These are phyloP conservation scores for Prunus dulcis DNA, from an alignment of 306 rosid species.

Conservation along the genomic window DNA sequence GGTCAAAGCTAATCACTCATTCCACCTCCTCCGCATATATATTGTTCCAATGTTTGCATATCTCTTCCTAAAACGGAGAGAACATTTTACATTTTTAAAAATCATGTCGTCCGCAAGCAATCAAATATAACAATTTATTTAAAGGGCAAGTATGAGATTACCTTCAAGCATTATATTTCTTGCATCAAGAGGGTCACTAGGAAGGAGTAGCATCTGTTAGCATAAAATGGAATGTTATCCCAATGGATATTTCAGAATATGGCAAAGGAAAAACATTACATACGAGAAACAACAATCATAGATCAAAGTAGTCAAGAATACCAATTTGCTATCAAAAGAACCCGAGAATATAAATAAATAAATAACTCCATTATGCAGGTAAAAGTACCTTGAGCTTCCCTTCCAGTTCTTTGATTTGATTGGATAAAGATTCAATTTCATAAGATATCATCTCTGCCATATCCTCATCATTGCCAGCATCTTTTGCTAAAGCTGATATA, in stretches of 20 bases:
- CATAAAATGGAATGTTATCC: constrained; percentile 10
- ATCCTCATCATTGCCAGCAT: constrained; percentile 75
- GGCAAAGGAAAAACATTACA: constrained; percentile 12
- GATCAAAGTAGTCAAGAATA: background rate
- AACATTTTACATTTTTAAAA: background rate
- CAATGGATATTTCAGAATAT: constrained; percentile 23
- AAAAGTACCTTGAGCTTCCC: constrained; percentile 58
- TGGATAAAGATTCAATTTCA: constrained; percentile 63
- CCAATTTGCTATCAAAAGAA: background rate
- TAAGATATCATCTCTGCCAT: constrained; percentile 84
- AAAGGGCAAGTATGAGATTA: constrained; percentile 26
- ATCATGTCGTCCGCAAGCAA: background rate
- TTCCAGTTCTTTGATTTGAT: constrained; percentile 65
- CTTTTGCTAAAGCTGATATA: constrained; percentile 71
- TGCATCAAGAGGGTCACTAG: constrained; percentile 93
- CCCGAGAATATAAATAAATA: background rate
- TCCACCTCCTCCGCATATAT: constrained; percentile 11
- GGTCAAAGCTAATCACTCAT: constrained; percentile 13
- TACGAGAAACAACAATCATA: constrained; percentile 4
- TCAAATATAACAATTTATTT: background rate
- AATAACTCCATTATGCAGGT: constrained; percentile 1
- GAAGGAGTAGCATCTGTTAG: constrained; percentile 66
- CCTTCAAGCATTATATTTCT: constrained; percentile 99
- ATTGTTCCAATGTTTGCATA: background rate
- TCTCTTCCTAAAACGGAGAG: background rate